Evolutionary conservation across 495 filamentous ascomycete species (phyloP), one percentile per base, ranked within the genome.

Genomic region (Lepraria neglecta): DNA sequence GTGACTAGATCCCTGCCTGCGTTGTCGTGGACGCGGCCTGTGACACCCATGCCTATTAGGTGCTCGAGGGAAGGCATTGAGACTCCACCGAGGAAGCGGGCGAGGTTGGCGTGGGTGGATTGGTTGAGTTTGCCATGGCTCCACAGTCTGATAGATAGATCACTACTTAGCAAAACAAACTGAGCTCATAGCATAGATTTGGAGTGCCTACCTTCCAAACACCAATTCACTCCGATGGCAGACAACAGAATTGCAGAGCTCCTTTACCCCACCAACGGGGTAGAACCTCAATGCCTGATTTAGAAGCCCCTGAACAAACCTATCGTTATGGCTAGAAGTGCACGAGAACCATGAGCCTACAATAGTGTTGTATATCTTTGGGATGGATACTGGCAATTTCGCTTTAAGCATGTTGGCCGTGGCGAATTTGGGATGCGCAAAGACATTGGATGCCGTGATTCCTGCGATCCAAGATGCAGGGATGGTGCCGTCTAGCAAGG

Each of bases 341-440:
- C 46, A 50, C 2, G 46, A 50, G 46, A 50, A 50, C 46, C 46
- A 50, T 10, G 46, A 50, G 21, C 46, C 46, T 12, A 27, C 46
- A 12, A 50, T 14, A 14, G 46, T 27, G 12, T 50, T 50, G 46
- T 50, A 50, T 10, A 50, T 11, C 21, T 27, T 19, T 12, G 46
- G 46, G 46, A 50, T 24, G 46, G 46, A 50, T 19, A 50, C 21
- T 11, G 28, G 21, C 21, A 27, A 50, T 19, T 19, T 24, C 28
- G 21, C 46, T 27, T 24, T 24, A 24, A 24, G 24, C 24, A 24
- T 24, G 24, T 24, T 24, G 24, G 46, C 28, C 21, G 46, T 50
- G 46, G 46, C 28, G 46, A 50, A 50, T 6, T 50, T 50, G 46
- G 46, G 19, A 27, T 50, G 46, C 46, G 28, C 28, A 27, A 50